These are phyloP conservation scores for Chlorociboria aeruginascens DNA, from an alignment of 495 filamentous ascomycete species.

Conservation along the genomic window DNA sequence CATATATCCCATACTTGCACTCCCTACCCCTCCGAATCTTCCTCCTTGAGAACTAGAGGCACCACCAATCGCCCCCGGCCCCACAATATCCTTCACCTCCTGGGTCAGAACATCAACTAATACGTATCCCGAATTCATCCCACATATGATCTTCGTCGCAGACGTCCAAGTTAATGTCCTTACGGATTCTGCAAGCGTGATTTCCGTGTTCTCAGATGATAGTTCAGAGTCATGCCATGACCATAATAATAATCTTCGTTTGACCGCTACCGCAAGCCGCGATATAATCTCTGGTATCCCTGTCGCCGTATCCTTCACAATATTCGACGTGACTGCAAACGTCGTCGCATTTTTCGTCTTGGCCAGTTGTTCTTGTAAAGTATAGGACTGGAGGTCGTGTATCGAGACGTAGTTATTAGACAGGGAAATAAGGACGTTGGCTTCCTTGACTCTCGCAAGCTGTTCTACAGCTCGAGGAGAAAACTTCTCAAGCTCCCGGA, in stretches of 20 bases:
- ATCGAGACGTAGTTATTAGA: conserved; percentile 79
- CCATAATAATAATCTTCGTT: conserved; percentile 82
- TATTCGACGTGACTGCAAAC: conserved; percentile 90
- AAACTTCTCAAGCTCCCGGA: conserved; percentile 90
- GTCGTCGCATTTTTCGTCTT: conserved; percentile 78
- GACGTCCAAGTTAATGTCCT: conserved; percentile 83
- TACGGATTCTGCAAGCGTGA: conserved; percentile 65
- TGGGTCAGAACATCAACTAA: conserved; percentile 72
- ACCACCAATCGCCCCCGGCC: conserved; percentile 63
- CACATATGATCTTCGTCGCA: conserved; percentile 72
- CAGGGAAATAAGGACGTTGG: conserved; percentile 77
- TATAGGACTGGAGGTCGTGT: conserved; percentile 77
- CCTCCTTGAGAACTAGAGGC: conserved; percentile 50
- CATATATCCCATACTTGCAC: conserved; percentile 86
- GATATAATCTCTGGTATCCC: conserved; percentile 86
- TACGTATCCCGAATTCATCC: conserved; percentile 78
- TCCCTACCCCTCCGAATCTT: conserved; percentile 44
- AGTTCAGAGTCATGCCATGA: conserved; percentile 93
- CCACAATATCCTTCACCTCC: conserved; percentile 61
- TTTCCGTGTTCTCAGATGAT: conserved; percentile 56
- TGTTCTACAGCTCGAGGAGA: conserved; percentile 80
- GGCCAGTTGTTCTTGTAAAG: conserved; percentile 62
- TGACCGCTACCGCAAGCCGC: conserved; percentile 79
- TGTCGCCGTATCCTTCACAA: conserved; percentile 76
- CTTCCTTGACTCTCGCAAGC: conserved; percentile 89